phyloP scores from a whole-genome alignment of 805 yeast species.

The Yarrowia sp. region DNA sequence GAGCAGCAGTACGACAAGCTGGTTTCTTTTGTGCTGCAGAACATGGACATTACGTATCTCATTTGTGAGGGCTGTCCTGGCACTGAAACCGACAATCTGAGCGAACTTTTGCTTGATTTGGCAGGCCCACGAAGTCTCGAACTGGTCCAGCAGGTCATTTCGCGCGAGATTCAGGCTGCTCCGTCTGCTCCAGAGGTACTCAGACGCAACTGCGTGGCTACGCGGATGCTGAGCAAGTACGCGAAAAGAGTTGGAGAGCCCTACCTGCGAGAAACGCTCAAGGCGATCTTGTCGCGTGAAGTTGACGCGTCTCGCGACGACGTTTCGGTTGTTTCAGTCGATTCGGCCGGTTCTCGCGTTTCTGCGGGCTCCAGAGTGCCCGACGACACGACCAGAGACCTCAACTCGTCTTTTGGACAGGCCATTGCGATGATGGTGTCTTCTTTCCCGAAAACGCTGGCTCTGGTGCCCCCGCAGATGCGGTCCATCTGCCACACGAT shows the following conservation, averaged over 20 bases:
- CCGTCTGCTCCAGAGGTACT: constrained; percentile 67
- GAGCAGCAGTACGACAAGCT: constrained; percentile 32
- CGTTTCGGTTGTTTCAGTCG: too few relatives aligned
- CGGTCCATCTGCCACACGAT: constrained; percentile 62
- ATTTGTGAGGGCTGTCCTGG: constrained; percentile 63
- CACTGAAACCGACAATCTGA: constrained; percentile 66
- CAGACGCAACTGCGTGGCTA: constrained; percentile 78
- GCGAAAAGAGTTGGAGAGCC: constrained; percentile 65
- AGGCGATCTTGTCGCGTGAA: constrained; percentile 49
- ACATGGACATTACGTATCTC: constrained; percentile 46
- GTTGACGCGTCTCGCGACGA: neutral
- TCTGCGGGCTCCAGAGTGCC: neutral
- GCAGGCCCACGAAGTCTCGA: constrained; percentile 42
- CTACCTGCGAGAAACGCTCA: constrained; percentile 53
- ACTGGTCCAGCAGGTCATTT: constrained; percentile 54
- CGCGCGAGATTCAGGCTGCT: constrained; percentile 60
- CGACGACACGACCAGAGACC: constrained; percentile 17
- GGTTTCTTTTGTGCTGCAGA: constrained; percentile 31
- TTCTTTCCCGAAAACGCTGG: constrained; percentile 58
- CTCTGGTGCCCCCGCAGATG: neutral
- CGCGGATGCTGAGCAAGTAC: constrained; percentile 68
- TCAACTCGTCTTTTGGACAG: constrained; percentile 29
- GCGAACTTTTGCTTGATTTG: constrained; percentile 59
- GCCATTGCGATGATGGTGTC: constrained; percentile 34
- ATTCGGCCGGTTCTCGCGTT: neutral